Base-by-base conservation (phyloP, 768 basidiomycete genomes). In the Mycena latifolia region DNA sequence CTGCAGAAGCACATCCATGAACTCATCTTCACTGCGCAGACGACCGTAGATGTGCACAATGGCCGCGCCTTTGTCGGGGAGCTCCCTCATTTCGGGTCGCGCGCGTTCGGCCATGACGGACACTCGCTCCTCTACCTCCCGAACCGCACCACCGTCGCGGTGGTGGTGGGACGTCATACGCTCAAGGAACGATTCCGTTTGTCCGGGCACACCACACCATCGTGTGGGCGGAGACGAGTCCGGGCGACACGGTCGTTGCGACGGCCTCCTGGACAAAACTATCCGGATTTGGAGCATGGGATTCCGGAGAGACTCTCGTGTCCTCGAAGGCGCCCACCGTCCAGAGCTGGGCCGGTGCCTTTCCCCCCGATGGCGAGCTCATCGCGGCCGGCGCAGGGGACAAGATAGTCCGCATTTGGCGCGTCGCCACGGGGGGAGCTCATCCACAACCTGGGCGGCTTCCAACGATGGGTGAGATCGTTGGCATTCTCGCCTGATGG, bases 261-360 rank as follows among this genome's bases (percentile, higher is more conserved):
- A n/a, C n/a, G n/a, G n/a, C n/a, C n/a, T 73, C 68, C 14, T 69
- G 70, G 72, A 73, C 53, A 35, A 43, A 17, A 73, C 71, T 17
- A 66, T 73, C 10, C 65, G 64, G 22, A 52, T 73, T 11, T 73
- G 71, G 72, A 57, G 67, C 58, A 61, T 57, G 22, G n/a, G 24
- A 64, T 1, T 52, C 61, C n/a, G 72, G 71, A 3, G 47, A 53
- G 29, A 25, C 27, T 0, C n/a, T 12, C 65, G 35, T 27, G 33
- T 58, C 17, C 56, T 70, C 22, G 25, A 43, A 9, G 66, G 69
- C 45, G 39, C 58, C 28, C 28, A n/a, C 45, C 4, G 35, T 20
- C 33, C 65, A 72, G 58, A 66, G 48, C 51, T 69, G 67, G 70
- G 12, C 31, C 17, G 71, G 63, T 14, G 74, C 12, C n/a, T n/a